These are phyloP conservation scores for Boechera divaricarpa DNA, from an alignment of 345 rosid genomes.

Conservation along the genomic window DNA sequence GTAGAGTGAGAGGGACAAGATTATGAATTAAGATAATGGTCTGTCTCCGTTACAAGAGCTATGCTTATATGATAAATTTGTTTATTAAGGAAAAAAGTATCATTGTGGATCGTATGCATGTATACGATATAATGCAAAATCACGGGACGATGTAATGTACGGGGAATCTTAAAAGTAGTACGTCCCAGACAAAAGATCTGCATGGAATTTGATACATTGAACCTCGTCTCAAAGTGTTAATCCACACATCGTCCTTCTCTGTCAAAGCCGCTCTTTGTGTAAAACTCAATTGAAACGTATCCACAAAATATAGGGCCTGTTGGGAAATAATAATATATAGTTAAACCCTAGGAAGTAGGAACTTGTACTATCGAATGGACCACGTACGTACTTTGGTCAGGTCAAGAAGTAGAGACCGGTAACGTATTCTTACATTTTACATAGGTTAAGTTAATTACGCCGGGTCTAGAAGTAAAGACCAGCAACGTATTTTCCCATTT, in stretches of 20 bases:
- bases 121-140: neutral
- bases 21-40: constrained; percentile 33
- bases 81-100: constrained; percentile 13
- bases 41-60: constrained; percentile 27
- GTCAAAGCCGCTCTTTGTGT: neutral
- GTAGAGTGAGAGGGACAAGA: constrained; percentile 32
- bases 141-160: constrained; percentile 27
- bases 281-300: neutral
- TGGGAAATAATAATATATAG: neutral
- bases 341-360: neutral
- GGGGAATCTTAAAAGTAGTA: constrained; percentile 31
- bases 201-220: constrained; percentile 38
- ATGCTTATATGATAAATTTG: constrained; percentile 9
- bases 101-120: constrained; percentile 5
- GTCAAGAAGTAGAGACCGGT: neutral
- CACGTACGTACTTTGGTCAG: neutral
- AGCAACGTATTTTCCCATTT: neutral
- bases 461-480: neutral
- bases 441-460: neutral
- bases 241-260: neutral
- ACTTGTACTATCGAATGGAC: neutral
- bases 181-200: constrained; percentile 37
- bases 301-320: neutral
- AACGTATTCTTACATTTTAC: neutral
- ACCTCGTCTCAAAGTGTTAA: constrained; percentile 18